Base-by-base conservation (phyloP, 805 yeast genomes). In the Candida sithepensis region DNA sequence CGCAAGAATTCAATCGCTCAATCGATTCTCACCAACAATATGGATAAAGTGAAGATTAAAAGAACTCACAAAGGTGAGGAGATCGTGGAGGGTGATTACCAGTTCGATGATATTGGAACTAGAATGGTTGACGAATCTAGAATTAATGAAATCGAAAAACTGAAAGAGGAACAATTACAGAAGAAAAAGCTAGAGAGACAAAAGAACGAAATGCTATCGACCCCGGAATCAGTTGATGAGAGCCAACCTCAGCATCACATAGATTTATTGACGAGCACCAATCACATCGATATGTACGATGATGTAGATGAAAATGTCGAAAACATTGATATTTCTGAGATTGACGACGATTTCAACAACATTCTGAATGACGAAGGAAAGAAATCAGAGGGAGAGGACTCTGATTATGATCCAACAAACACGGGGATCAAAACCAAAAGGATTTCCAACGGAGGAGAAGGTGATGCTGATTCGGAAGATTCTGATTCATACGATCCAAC, bases 21-120 rank as follows among this genome's bases (percentile, higher is more conserved):
- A 47, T 75, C 86, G 16, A 85, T 90, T 13, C 67, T 90, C 43
- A 82, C 82, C 39, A 55, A 50, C 30, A 57, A 49, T 1, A 41
- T 54, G 32, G 60, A 59, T 45, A 79, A 73, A 28, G 89, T 89
- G 16, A 75, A 82, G 40, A 79, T 88, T 54, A 74, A 88, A 55
- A 75, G 89, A 57, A 88, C 96, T 3, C 96, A 89, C 63, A 87
- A 85, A 63, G 96, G 97, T 22, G 96, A 90, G 51, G 91, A 86
- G 59, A 64, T 86, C n/a, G 74, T 88, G 5, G 95, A 85, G 38
- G 78, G 73, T 21, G 78, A 73, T 36, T 63, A 61, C 42, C 64
- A 61, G 33, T 59, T 61, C 49, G 60, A 58, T 44, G 58, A 58
- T 41, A 44, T 55, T 10, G 52, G 39, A 9, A 47, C 58, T 5